Evolutionary conservation across 2,329 filamentous ascomycete species (phyloP).

Genomic region (Pseudogymnoascus sp.): DNA sequence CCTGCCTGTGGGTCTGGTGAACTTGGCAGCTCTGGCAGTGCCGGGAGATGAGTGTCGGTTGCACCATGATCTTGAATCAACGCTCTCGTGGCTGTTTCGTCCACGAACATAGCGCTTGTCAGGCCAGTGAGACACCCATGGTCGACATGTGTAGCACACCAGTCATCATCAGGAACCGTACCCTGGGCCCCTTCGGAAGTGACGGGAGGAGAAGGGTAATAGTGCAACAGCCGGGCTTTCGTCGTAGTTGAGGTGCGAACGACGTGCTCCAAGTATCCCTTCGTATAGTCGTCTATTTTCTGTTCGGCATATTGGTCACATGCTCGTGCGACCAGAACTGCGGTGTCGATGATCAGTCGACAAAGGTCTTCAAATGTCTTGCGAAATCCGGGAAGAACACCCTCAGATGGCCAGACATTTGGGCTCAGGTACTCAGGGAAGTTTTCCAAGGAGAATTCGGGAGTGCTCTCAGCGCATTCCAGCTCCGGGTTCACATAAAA

Average conservation of each 20-base stretch:
- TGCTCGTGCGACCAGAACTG: conserved; percentile 77
- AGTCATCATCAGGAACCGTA: conserved; percentile 63
- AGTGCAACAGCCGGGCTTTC: conserved; percentile 87
- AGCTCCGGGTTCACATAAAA: conserved; percentile 61
- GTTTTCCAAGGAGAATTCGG: conserved; percentile 48
- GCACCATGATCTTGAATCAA: conserved; percentile 27
- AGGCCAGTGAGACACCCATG: conserved; percentile 91
- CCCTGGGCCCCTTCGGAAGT: conserved; percentile 30
- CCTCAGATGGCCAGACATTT: conserved; percentile 75
- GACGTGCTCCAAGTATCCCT: conserved; percentile 76
- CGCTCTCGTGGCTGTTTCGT: conserved; percentile 49
- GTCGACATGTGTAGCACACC: conserved; percentile 87
- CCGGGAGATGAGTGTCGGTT: conserved; percentile 30
- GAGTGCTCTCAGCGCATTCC: conserved; percentile 53
- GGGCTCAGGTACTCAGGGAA: conserved; percentile 84
- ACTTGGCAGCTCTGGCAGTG: conserved; percentile 60
- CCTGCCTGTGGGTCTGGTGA: conserved; percentile 81
- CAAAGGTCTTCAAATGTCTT: conserved; percentile 68
- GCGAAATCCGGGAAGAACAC: conserved; percentile 66
- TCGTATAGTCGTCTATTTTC: conserved; percentile 68
- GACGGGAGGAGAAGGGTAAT: conserved; percentile 59
- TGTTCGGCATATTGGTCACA: conserved; percentile 78
- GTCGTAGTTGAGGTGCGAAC: conserved; percentile 79
- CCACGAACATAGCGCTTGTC: conserved; percentile 92
- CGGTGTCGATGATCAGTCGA: conserved; percentile 78